These are phyloP conservation scores for Neurospora crassa DNA, from an alignment of 2,329 filamentous ascomycete species.

Conservation along the genomic window DNA sequence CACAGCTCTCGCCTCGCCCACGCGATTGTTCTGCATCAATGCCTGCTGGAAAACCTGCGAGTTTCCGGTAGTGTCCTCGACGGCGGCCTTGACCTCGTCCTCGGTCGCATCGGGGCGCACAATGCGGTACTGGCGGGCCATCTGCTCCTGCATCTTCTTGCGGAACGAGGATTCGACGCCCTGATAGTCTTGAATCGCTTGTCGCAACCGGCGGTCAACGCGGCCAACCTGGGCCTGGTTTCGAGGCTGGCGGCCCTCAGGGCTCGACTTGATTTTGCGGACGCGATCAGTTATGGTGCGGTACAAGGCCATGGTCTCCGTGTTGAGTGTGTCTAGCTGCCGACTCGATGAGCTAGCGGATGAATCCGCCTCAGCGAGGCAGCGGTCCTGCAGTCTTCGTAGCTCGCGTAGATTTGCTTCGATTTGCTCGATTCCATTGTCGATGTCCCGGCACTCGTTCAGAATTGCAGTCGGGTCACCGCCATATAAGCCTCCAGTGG, in stretches of 20 bases:
- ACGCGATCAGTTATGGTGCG: constrained; percentile 70
- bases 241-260: constrained; percentile 61
- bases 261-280: constrained; percentile 71
- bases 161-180: constrained; percentile 70
- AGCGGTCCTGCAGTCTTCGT: constrained; percentile 58
- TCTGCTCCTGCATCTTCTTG: constrained; percentile 71
- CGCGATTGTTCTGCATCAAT: constrained; percentile 70
- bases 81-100: constrained; percentile 66
- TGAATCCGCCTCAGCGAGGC: constrained; percentile 67
- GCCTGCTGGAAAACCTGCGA: constrained; percentile 84
- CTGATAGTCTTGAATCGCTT: constrained; percentile 74
- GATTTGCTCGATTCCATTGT: constrained; percentile 65
- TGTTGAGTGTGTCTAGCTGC: constrained; percentile 62
- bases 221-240: constrained; percentile 75
- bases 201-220: constrained; percentile 70
- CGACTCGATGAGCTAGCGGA: constrained; percentile 55
- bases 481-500: constrained; percentile 38
- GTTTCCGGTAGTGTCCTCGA: constrained; percentile 59
- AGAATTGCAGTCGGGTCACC: constrained; percentile 67
- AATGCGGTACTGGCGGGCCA: constrained; percentile 84
- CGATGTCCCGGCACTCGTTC: constrained; percentile 75
- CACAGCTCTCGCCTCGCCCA: constrained; percentile 71
- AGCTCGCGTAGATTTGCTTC: constrained; percentile 64
- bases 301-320: constrained; percentile 77
- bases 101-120: constrained; percentile 74